Conservation (phyloP, 2,329 filamentous ascomycete genomes). For the Colletotrichum sp. region DNA sequence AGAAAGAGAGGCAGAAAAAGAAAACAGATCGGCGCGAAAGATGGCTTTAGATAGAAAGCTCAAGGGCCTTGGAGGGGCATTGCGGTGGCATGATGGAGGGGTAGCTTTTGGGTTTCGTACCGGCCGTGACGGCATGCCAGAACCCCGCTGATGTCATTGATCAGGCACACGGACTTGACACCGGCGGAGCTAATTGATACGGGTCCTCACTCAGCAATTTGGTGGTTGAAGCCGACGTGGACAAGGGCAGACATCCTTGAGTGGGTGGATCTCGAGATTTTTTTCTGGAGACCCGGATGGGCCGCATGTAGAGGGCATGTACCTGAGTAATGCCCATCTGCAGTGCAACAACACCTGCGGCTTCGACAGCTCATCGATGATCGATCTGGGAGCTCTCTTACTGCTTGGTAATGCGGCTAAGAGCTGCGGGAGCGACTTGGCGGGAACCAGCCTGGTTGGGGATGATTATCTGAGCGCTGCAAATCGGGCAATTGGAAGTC, state of each 20-base stretch:
- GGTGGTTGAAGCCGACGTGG: background rate
- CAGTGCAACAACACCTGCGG: background rate
- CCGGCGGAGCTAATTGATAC: background rate
- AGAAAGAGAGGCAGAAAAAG: background rate
- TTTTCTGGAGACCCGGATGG: slow-evolving; percentile 11
- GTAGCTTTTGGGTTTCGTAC: slow-evolving; percentile 9
- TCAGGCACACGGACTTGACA: background rate
- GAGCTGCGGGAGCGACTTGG: background rate
- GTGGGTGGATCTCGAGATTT: slow-evolving; percentile 2
- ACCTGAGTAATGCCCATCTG: background rate
- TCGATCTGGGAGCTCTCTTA: background rate
- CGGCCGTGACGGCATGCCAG: slow-evolving; percentile 14
- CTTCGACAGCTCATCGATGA: slow-evolving; percentile 5
- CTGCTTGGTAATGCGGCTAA: background rate
- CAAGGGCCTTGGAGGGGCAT: background rate
- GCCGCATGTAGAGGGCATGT: background rate
- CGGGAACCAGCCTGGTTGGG: background rate
- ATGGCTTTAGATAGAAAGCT: slow-evolving; percentile 8
- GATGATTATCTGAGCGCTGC: background rate
- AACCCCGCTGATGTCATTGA: slow-evolving; percentile 21
- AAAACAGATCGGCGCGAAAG: background rate
- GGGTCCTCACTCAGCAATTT: slow-evolving; percentile 6
- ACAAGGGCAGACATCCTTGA: background rate
- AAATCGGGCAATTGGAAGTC: background rate
- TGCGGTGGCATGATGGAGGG: slow-evolving; percentile 15